Base-by-base conservation (phyloP, 148 eudicot species). In the Limonium bicolor region DNA sequence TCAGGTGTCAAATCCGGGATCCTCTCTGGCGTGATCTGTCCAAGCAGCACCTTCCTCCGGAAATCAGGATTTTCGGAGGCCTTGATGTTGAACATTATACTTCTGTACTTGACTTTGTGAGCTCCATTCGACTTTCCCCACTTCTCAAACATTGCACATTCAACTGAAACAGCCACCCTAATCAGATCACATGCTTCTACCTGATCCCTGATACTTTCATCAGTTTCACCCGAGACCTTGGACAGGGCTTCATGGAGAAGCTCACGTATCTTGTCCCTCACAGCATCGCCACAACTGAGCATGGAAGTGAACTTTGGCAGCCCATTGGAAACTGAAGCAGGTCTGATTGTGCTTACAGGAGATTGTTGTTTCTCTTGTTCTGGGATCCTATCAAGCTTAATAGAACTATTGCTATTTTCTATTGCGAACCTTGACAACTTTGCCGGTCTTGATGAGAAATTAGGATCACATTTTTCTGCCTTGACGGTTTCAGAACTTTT, bases 251-350 rank as follows among this genome's bases (percentile, higher is more conserved):
- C 78, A 10, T 59, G 17, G 20, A 76, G 60, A 54, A 68, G 63
- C 44, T 68, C 78, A 30, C 83, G 69, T 19, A 68, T 34, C 44
- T 62, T 76, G 54, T 76, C 72, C 27, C 83, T 78, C 7, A 27
- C 6, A 8, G 45, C 51, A 52, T 66, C 86, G 23, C 66, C 58
- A 41, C 77, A 64, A 42, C 73, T 70, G 52, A 70, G 36, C 66
- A 78, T 56, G 19, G 76, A 56, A 27, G 67, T 68, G 58, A 78
- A 51, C 59, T 70, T 78, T 21, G 86, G 80, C 18, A 73, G 76
- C 16, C 40, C 63, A 53, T 50, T 63, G 38, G 63, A 10, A 17
- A 30, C 58, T 19, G 62, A 56, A 17, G 50, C 1, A 7, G 59
- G 61, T 23, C 28, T 64, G n/a, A n/a, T n/a, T n/a, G n/a, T n/a